These are phyloP conservation scores for Nadsonia starkeyi-henricii DNA, from an alignment of 1,139 yeast genomes.

Conservation along the genomic window DNA sequence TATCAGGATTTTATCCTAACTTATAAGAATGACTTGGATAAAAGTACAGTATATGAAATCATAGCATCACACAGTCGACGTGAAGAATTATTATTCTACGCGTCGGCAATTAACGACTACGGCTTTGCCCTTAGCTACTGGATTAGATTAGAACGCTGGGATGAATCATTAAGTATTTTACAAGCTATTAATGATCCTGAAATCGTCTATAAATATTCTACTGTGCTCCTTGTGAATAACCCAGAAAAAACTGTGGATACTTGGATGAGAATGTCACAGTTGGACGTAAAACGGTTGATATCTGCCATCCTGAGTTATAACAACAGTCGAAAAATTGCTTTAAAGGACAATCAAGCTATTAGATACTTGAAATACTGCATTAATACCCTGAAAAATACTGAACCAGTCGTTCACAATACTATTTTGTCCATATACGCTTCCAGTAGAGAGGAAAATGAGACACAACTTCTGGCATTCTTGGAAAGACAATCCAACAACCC, in stretches of 20 bases:
- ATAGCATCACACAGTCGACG: slow-evolving; percentile 52
- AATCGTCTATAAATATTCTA: slow-evolving; percentile 51
- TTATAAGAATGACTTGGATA: slow-evolving; percentile 41
- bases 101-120: slow-evolving; percentile 54
- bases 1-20: slow-evolving; percentile 40
- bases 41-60: slow-evolving; percentile 57
- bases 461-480: slow-evolving; percentile 36
- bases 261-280: slow-evolving; percentile 48
- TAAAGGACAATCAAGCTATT: slow-evolving; percentile 42
- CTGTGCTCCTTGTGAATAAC: slow-evolving; percentile 49
- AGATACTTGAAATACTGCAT: slow-evolving; percentile 50
- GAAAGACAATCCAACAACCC: slow-evolving; percentile 23
- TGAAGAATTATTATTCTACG: slow-evolving; percentile 51
- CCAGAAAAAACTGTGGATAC: slow-evolving; percentile 62
- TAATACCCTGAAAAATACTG: slow-evolving; percentile 35
- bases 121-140: slow-evolving; percentile 56
- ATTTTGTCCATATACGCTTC: slow-evolving; percentile 59
- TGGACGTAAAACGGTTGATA: slow-evolving; percentile 47
- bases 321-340: slow-evolving; percentile 19
- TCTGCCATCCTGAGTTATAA: slow-evolving; percentile 61
- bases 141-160: slow-evolving; percentile 60
- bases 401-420: slow-evolving; percentile 51
- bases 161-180: slow-evolving; percentile 49
- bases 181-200: slow-evolving; percentile 36
- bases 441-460: slow-evolving; percentile 31